Evolutionary conservation across 352 stramenopile species (phyloP).

Genomic region (Globisporangium spinosum): DNA sequence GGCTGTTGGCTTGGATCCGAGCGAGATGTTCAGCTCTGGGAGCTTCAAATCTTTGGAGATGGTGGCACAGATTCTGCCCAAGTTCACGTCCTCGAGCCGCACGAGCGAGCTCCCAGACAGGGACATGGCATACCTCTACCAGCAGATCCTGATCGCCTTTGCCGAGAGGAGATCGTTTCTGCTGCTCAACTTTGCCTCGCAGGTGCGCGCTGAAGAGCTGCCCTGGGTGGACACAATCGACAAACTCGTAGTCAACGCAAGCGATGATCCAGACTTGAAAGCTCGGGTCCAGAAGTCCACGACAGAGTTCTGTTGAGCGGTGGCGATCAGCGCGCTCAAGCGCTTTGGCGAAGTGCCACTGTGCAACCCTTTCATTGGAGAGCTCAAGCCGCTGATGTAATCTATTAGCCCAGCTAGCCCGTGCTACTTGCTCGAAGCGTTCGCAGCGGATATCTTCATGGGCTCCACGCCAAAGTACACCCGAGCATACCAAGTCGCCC

Average conservation of each 20-base stretch:
- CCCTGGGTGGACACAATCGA: slow-evolving; percentile 19
- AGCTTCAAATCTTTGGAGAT: slow-evolving; percentile 16
- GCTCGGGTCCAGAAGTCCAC: not conserved
- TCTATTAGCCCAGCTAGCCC: not conserved
- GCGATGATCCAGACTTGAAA: not conserved
- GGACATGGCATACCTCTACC: slow-evolving; percentile 16
- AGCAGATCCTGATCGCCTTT: slow-evolving; percentile 24
- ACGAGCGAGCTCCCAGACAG: slow-evolving; percentile 8
- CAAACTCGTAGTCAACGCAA: not conserved
- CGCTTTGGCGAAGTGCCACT: not conserved
- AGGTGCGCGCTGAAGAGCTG: slow-evolving; percentile 14
- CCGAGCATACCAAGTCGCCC: slow-evolving; percentile 1
- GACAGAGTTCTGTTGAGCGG: not conserved
- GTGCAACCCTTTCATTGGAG: slow-evolving; percentile 18
- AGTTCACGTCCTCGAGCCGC: slow-evolving; percentile 5
- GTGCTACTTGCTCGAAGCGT: slow-evolving; percentile 18
- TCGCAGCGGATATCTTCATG: slow-evolving; percentile 26
- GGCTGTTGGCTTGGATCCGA: not conserved
- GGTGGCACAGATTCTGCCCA: slow-evolving; percentile 3
- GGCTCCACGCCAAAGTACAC: slow-evolving; percentile 17
- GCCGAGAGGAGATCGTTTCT: slow-evolving; percentile 16
- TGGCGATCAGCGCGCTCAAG: slow-evolving; percentile 8
- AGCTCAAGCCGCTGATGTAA: slow-evolving; percentile 11
- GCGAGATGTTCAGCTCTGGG: slow-evolving; percentile 3
- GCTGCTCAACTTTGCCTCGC: slow-evolving; percentile 19